Conservation (phyloP, 768 basidiomycete species). For the Hygrophoropsis aurantiaca region DNA sequence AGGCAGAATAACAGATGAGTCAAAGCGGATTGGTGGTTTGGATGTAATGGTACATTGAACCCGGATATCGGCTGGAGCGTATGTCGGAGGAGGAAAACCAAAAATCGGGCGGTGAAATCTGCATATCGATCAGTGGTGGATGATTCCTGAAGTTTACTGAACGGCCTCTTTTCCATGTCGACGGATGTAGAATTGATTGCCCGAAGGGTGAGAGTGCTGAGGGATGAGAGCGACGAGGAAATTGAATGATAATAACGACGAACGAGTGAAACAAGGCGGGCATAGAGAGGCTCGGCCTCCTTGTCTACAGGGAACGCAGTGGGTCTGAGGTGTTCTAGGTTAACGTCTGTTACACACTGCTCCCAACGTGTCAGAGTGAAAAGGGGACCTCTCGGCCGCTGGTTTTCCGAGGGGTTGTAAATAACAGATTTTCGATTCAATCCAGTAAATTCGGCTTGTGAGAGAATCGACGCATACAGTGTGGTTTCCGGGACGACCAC, state of each 20-base stretch:
- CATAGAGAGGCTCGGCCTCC: no score
- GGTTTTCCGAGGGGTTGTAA: neutral
- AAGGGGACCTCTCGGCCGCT: conserved; percentile 1
- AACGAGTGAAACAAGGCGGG: neutral
- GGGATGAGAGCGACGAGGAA: neutral
- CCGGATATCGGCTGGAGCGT: neutral
- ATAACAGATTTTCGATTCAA: neutral
- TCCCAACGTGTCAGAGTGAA: conserved; percentile 6
- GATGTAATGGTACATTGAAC: neutral
- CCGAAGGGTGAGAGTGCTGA: conserved; percentile 1
- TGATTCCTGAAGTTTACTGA: neutral
- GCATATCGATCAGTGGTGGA: neutral
- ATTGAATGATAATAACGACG: neutral
- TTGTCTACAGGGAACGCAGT: no score
- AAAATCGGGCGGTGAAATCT: neutral
- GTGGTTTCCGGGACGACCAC: no score
- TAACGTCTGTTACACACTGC: neutral
- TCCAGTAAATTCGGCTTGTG: neutral
- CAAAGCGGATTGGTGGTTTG: neutral
- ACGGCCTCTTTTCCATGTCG: neutral
- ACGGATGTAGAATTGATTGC: conserved; percentile 1
- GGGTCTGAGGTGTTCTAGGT: neutral
- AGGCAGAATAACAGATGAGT: no score
- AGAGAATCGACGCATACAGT: no score
- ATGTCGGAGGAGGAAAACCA: conserved; percentile 1